These are phyloP conservation scores for Fusarium lateritium DNA, from an alignment of 2,329 filamentous ascomycete genomes.

Conservation along the genomic window DNA sequence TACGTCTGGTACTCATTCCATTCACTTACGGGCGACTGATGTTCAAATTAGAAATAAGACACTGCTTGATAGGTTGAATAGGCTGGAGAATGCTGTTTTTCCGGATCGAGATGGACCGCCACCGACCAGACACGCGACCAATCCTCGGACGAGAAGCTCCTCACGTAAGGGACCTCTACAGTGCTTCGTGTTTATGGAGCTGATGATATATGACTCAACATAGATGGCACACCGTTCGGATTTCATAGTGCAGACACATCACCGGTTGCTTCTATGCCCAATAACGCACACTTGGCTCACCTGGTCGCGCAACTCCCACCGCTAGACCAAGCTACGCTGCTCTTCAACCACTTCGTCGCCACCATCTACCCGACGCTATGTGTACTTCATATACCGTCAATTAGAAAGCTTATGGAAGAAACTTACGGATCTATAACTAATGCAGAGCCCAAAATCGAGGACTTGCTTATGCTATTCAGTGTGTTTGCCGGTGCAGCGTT, in stretches of 20 bases:
- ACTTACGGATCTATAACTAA: not conserved
- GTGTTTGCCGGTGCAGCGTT: slow-evolving; percentile 11
- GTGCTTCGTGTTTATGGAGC: too few species aligned
- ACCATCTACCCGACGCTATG: slow-evolving; percentile 6
- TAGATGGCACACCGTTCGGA: not conserved
- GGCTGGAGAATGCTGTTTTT: not conserved
- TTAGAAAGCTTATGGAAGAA: not conserved
- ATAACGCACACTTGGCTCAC: not conserved
- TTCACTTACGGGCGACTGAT: not conserved
- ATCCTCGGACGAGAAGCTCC: not conserved
- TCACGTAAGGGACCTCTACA: not conserved
- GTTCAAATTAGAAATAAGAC: not conserved
- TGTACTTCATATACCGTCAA: slow-evolving; percentile 6
- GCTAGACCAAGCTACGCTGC: not conserved
- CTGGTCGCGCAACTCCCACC: not conserved
- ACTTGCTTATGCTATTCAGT: slow-evolving; percentile 7
- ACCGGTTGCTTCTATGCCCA: too few species aligned
- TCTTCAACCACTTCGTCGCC: not conserved
- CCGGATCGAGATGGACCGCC: not conserved
- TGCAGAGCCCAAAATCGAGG: not conserved
- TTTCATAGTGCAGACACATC: not conserved
- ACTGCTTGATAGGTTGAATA: not conserved
- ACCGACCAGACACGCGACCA: not conserved
- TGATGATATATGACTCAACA: not conserved
- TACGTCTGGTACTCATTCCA: not conserved